phyloP scores from a whole-genome alignment of 202 grass and related monocot genomes.

The Dendrocalamus latiflorus region DNA sequence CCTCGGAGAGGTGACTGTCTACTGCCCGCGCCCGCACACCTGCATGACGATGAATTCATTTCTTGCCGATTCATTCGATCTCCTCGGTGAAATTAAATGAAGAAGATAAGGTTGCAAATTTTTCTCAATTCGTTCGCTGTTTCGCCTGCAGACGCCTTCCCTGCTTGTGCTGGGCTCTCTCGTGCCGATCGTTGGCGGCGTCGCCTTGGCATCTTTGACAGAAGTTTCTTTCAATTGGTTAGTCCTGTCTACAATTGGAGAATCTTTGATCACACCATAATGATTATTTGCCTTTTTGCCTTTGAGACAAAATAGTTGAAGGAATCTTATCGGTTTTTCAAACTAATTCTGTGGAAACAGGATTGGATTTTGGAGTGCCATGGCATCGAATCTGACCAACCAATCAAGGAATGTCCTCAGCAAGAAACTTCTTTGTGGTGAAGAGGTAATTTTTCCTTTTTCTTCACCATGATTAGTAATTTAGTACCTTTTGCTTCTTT shows the following conservation, averaged over 20 bases:
- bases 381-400: constrained; percentile 89
- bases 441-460: constrained; percentile 39
- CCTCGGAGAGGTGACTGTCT: constrained; percentile 45
- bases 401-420: constrained; percentile 91
- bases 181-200: constrained; percentile 75
- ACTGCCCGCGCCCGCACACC: too few species aligned
- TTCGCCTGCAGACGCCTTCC: constrained; percentile 41
- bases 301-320: neutral
- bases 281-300: constrained; percentile 10
- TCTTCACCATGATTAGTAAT: neutral
- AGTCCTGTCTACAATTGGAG: neutral
- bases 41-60: neutral
- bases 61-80: neutral
- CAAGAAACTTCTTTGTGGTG: constrained; percentile 62
- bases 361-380: constrained; percentile 94
- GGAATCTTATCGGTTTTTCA: neutral
- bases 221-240: constrained; percentile 90
- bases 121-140: neutral
- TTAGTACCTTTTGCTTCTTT: neutral
- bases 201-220: constrained; percentile 71
- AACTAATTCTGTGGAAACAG: constrained; percentile 37
- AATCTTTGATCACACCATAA: neutral
- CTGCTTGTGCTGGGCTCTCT: constrained; percentile 53
- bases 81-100: neutral
- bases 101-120: neutral